A percentile compares a stretch with the other conserved stretches of the same genome.
Conservation (phyloP, 228 moss, liverwort and hornwort genomes). For the Sphagnum magellanicum region DNA sequence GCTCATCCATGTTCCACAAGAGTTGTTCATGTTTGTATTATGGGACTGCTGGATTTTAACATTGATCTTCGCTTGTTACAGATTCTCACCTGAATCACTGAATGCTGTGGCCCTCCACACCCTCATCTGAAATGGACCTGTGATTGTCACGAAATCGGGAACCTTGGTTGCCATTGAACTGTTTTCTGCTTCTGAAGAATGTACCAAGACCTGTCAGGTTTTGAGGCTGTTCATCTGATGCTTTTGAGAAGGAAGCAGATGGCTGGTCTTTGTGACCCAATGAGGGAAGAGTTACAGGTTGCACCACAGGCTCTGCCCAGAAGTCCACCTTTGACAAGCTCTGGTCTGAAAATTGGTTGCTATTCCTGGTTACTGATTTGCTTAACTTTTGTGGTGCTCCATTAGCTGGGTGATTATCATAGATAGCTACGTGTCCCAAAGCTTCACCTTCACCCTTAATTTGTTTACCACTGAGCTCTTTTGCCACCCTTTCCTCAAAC, state of each 20-base stretch:
- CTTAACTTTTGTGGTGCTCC: slow-evolving; percentile 7
- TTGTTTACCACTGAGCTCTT: slow-evolving; percentile 6
- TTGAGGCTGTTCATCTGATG: slow-evolving; percentile 10
- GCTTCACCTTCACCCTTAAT: slow-evolving; percentile 9
- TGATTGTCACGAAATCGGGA: not conserved
- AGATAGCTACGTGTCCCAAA: slow-evolving; percentile 2
- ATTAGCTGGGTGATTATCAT: slow-evolving; percentile 10
- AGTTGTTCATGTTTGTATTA: no score
- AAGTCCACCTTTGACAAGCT: slow-evolving; percentile 73
- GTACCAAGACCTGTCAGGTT: slow-evolving; percentile 28
- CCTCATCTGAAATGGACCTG: no score
- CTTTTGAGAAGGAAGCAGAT: slow-evolving; percentile 9
- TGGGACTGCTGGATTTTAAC: no score
- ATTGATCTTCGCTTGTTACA: no score
- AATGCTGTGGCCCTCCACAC: no score
- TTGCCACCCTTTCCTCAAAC: slow-evolving; percentile 10
- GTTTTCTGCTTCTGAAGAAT: slow-evolving; percentile 56
- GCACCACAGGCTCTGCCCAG: slow-evolving; percentile 46
- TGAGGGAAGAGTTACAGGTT: slow-evolving; percentile 6
- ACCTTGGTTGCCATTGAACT: slow-evolving; percentile 6
- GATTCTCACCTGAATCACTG: no score
- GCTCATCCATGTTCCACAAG: no score
- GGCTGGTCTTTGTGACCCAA: slow-evolving; percentile 20
- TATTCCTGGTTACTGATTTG: not conserved
- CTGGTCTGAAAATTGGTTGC: slow-evolving; percentile 15